phyloP scores from a whole-genome alignment of 768 basidiomycete species.

The Cantharellus anzutake region DNA sequence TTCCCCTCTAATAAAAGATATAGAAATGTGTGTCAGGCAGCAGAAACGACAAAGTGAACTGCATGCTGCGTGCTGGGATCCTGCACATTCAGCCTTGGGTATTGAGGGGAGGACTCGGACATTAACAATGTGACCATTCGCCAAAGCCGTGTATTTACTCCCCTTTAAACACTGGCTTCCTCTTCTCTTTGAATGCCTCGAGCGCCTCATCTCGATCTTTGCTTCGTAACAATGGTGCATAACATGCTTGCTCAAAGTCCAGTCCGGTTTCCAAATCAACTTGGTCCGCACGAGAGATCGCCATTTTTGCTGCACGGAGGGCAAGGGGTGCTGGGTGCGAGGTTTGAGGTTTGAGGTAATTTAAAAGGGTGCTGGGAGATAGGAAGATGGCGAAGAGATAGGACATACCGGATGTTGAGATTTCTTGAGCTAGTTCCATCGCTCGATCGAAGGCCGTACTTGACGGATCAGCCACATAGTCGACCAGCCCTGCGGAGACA shows the following conservation, averaged over 20 bases:
- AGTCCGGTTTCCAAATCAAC: constrained; percentile 73
- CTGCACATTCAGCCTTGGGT: no score
- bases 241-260: constrained; percentile 78
- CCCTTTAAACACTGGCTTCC: constrained; percentile 60
- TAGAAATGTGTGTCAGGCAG: no score
- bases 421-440: constrained; percentile 45
- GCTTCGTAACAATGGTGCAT: constrained; percentile 56
- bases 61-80: no score
- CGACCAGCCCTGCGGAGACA: constrained; percentile 44
- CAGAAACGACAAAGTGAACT: no score
- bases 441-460: constrained; percentile 49
- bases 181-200: constrained; percentile 70
- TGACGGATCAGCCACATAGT: constrained; percentile 52
- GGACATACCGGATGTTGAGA: constrained; percentile 42
- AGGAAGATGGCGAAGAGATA: neutral
- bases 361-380: neutral
- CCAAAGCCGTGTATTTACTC: constrained; percentile 25
- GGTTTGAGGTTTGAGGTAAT: no score
- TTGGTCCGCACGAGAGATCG: constrained; percentile 60
- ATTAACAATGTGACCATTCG: neutral
- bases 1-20: no score
- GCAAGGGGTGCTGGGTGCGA: constrained; percentile 55
- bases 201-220: constrained; percentile 72
- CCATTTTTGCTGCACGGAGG: constrained; percentile 71
- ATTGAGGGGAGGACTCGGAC: neutral